These are phyloP conservation scores for Antrodiella citrinella DNA, from an alignment of 768 basidiomycete genomes.

Conservation along the genomic window DNA sequence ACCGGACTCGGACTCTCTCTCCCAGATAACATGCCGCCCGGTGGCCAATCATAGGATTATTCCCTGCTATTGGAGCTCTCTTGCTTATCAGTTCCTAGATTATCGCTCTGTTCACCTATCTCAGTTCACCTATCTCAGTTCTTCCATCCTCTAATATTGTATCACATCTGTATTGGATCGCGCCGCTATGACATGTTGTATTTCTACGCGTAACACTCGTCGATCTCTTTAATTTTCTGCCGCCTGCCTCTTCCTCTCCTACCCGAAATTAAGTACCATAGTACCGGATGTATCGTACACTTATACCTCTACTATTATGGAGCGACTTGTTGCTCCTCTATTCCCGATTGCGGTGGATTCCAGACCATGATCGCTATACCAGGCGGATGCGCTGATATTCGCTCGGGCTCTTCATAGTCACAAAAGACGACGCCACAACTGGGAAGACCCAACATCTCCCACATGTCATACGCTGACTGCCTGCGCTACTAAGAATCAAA, in stretches of 20 bases:
- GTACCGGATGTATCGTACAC: neutral
- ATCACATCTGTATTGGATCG: neutral
- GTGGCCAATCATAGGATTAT: slow-evolving; percentile 8
- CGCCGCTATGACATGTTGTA: neutral
- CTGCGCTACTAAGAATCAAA: slow-evolving; percentile 11
- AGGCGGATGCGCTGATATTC: too few species aligned
- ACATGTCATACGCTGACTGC: slow-evolving; percentile 1
- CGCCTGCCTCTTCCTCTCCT: neutral
- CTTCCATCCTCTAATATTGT: neutral
- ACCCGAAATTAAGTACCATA: neutral
- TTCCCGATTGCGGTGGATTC: too few species aligned
- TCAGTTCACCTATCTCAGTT: neutral
- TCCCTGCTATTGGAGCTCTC: neutral
- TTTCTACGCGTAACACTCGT: neutral
- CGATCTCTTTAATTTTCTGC: neutral
- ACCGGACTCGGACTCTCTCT: neutral
- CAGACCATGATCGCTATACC: too few species aligned
- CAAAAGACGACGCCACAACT: slow-evolving; percentile 12
- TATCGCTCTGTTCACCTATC: neutral
- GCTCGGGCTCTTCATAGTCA: neutral
- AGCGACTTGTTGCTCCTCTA: too few species aligned
- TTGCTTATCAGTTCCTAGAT: slow-evolving; percentile 1
- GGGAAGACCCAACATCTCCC: slow-evolving; percentile 9
- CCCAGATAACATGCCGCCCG: slow-evolving; percentile 11
- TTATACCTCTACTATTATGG: neutral